phyloP scores from a whole-genome alignment of 83 land plant species.

The Thuja plicata region DNA sequence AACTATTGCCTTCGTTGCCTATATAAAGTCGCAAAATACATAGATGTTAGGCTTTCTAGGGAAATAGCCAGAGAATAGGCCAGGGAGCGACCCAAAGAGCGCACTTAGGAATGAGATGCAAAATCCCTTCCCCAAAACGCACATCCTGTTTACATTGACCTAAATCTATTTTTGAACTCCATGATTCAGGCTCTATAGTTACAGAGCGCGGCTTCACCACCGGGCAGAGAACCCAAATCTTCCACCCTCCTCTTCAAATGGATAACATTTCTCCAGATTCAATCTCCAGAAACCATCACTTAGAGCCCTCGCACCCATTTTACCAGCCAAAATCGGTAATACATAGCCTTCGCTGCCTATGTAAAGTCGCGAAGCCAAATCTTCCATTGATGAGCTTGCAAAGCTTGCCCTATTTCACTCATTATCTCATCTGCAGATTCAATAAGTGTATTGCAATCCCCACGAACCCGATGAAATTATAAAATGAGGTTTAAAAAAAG shows the following conservation, averaged over 20 bases:
- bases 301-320: not conserved
- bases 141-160: not conserved
- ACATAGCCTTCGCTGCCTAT: too few relatives aligned
- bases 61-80: conserved; percentile 10
- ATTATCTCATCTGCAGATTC: too few relatives aligned
- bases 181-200: not conserved
- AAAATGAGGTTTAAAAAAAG: too few relatives aligned
- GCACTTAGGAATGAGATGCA: conserved; percentile 1
- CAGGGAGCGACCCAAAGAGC: conserved; percentile 9
- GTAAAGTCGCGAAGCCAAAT: too few relatives aligned
- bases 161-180: not conserved
- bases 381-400: too few relatives aligned
- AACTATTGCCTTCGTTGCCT: too few relatives aligned
- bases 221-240: not conserved
- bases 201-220: conserved; percentile 11
- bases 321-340: too few relatives aligned
- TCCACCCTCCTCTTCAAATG: not conserved
- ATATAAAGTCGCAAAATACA: too few relatives aligned
- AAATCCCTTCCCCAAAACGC: too few relatives aligned
- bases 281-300: not conserved
- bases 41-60: not conserved
- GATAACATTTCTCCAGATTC: conserved; percentile 1
- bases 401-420: too few relatives aligned
- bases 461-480: too few relatives aligned
- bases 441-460: too few relatives aligned